Evolutionary conservation across 768 basidiomycete genomes (phyloP).

Genomic region (Auricularia heimuer): DNA sequence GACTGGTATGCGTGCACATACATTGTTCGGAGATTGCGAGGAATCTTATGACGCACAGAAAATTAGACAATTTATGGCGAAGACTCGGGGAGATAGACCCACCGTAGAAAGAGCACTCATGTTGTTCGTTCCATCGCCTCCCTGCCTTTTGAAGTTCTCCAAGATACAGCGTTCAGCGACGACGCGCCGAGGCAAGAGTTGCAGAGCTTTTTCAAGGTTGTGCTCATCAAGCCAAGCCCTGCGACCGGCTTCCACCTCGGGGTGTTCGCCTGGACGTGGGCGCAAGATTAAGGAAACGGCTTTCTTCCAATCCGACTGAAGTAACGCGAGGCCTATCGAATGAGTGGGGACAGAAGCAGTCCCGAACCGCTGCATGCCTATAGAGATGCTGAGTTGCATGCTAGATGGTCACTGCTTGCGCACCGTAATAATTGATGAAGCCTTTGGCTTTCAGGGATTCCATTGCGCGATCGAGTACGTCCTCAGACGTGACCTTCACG

Average conservation of each 20-base stretch:
- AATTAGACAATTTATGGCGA: not conserved
- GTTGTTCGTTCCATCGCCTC: constrained; percentile 68
- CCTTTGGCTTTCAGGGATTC: constrained; percentile 70
- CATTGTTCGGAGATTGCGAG: constrained; percentile 89
- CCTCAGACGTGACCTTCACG: constrained; percentile 65
- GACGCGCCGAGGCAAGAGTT: constrained; percentile 79
- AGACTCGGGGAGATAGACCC: constrained; percentile 5
- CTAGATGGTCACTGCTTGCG: not conserved
- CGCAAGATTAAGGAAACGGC: constrained; percentile 77
- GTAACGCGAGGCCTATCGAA: constrained; percentile 80
- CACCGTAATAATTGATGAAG: constrained; percentile 98
- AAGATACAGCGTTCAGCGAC: constrained; percentile 90
- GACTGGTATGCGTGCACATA: constrained; percentile 98
- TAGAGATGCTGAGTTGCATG: constrained; percentile 1
- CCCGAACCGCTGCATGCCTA: constrained; percentile 98
- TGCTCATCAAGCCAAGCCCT: constrained; percentile 82
- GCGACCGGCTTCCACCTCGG: constrained; percentile 75
- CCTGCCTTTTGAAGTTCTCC: constrained; percentile 79
- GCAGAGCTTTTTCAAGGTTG: constrained; percentile 72
- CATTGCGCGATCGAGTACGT: constrained; percentile 67
- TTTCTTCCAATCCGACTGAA: constrained; percentile 83
- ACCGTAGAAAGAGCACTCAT: constrained; percentile 84
- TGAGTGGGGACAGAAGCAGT: constrained; percentile 95
- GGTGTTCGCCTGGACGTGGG: constrained; percentile 82
- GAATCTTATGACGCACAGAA: constrained; percentile 51